Evolutionary conservation across 1,139 yeast species (phyloP), one percentile per base, ranked within the genome.

Genomic region (Petasospora fabianii): DNA sequence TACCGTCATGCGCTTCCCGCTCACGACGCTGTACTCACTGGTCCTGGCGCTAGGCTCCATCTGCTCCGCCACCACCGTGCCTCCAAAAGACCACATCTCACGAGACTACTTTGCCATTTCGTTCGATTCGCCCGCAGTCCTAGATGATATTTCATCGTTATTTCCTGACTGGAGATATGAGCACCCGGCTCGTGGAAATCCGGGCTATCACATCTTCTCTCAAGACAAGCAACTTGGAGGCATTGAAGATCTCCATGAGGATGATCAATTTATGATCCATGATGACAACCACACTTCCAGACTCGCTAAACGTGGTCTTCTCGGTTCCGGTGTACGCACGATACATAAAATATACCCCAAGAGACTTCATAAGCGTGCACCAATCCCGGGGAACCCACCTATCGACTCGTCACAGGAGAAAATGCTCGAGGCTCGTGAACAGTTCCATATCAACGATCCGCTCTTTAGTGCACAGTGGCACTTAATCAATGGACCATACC

Each of bases 381-480:
- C 51, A 11, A 30, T 49, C 15, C 42, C 42, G 1, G 32, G 9
- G 7, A 64, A 56, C 49, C 60, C 60, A 22, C 61, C 64, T 35
- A 66, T 54, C 27, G 83, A 75, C 49, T 73, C 80, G 1, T 67
- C 81, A 13, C 65, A 73, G 56, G 49, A 60, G 31, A 67, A 69
- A 0, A 50, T 60, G 28, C 61, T 59, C 24, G 66, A 68, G 13
- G 77, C 75, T 0, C 66, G 71, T 44, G 68, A 74, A n/a, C 65
- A 70, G 43, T 72, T 88, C 41, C 66, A 62, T 10, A 92, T 92
- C 39, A 59, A 71, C 17, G 99, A 92, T 62, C 98, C 98, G 0
- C 65, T 73, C 13, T 92, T 94, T 56, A 59, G 64, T 9, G 69
- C 74, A 32, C 99, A 94, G 62, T 94, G 99, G 99, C 97, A 92